Base-by-base conservation (phyloP, 306 rosid species). In the Rosa chinensis region DNA sequence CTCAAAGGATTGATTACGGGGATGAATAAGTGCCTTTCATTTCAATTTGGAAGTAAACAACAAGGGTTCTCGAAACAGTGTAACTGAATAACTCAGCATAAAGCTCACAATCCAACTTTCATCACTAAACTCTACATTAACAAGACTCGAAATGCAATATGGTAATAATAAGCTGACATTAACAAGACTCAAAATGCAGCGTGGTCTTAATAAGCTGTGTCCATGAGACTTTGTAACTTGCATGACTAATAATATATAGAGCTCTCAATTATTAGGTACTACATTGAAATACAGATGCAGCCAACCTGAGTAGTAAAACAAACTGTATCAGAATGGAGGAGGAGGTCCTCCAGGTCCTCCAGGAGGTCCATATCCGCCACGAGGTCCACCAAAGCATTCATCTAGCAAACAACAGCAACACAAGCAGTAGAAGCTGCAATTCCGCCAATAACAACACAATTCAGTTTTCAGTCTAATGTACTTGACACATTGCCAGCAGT, bases 321-420 rank as follows among this genome's bases (percentile, higher is more conserved):
- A 48, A 47, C 6, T 12, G 32, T 37, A 10, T 88, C 84, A 87
- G 79, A 39, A 86, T 18, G 80, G 90, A 76, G 66, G 81, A 16
- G 86, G 89, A 18, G 59, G 59, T 53, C 59, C 59, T 1, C 84
- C 86, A 5, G 58, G 58, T 52, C 59, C 59, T 53, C 59, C 59
- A 7, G 76, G 82, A 59, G 87, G 93, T 4, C 97, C 97, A 71
- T 5, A 68, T 76, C 79, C 79, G 13, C 81, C 86, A 25, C 79
- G 23, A 32, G 37, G 75, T 47, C 89, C 87, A 4, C 92, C 93
- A 1, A 92, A 92, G 82, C 97, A 90, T 82, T 79, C 92, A 55
- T 59, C 89, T 5, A 89, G 42, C 85, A 92, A 52, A 87, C 97
- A 88, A 63, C 97, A 92, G 67, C 97, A 92, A 82, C 97, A 92